Base-by-base conservation (phyloP, 2,329 filamentous ascomycete genomes). In the Metarhizium sp. region DNA sequence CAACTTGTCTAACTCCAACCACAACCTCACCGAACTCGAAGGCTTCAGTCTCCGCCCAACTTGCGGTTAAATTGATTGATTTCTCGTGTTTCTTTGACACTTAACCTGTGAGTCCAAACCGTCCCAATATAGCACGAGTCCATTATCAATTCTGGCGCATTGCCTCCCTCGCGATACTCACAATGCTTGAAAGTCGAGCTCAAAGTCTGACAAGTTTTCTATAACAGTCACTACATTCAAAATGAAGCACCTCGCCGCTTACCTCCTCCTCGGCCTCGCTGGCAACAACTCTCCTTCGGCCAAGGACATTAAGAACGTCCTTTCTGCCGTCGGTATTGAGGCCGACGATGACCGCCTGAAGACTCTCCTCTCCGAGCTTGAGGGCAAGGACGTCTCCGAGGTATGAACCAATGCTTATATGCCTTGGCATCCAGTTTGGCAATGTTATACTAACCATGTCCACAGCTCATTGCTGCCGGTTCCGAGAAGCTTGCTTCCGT, bases 171-270 rank as follows among this genome's bases (percentile, higher is more conserved):
- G 38, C 3, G 40, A 14, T 38, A 20, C 46, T 43, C 25, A 6
- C 2, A 53, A n/a, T 11, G 7, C 20, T 20, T 16, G n/a, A 45
- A 14, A 14, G 18, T 14, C 50, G 60, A 59, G 69, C 40, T 52
- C 58, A 49, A 13, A 30, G 50, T 53, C 59, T 67, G 58, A 66
- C 57, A 57, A 18, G 16, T 25, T 10, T 34, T 50, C 38, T 18
- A 50, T 48, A 48, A 64, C 65, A 71, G 67, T 71, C 75, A 71
- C 59, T 59, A 65, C 69, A 63, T 67, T 68, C 75, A 95, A 86
- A 90, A 97, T 99, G 94, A 97, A 99, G 92, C 87, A 97, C 81
- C 88, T 99, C 81, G 94, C 94, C 75, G 92, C 94, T 75, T 97
- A 95, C 86, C 91, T 99, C 73, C 92, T 99, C 74, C 90, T 97